Evolutionary conservation across 768 basidiomycete species (phyloP).

Genomic region (Suillus tomentosus): DNA sequence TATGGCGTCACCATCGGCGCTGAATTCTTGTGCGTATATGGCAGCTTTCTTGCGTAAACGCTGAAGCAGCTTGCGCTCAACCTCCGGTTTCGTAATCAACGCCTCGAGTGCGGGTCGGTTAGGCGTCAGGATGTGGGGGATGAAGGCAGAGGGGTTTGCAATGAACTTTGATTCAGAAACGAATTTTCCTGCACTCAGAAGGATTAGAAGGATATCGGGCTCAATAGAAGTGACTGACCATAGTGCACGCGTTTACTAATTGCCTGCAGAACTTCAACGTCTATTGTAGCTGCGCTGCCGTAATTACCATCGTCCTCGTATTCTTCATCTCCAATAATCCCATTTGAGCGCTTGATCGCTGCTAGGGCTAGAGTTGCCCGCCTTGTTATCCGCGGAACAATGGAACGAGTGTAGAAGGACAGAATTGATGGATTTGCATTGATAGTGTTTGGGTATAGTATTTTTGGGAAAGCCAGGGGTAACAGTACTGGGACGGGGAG

Average conservation of each 20-base stretch:
- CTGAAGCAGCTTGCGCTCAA: conserved; percentile 81
- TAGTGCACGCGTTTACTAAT: conserved; percentile 98
- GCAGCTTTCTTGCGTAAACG: conserved; percentile 84
- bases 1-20: conserved; percentile 59
- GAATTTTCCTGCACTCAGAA: conserved; percentile 77
- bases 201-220: conserved; percentile 10
- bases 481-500: conserved; percentile 85
- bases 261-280: conserved; percentile 96
- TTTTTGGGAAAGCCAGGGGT: conserved; percentile 68
- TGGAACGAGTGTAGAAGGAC: conserved; percentile 83
- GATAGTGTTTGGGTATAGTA: conserved; percentile 77
- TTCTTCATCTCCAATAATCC: conserved; percentile 67
- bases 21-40: conserved; percentile 82
- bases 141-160: conserved; percentile 81
- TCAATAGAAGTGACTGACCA: conserved; percentile 51
- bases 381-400: conserved; percentile 87
- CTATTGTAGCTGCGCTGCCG: conserved; percentile 91
- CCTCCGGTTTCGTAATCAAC: conserved; percentile 96
- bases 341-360: conserved; percentile 62
- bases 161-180: conserved; percentile 97
- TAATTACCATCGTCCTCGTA: conserved; percentile 97
- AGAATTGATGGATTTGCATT: conserved; percentile 89
- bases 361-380: conserved; percentile 69
- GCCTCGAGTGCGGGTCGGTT: conserved; percentile 78
- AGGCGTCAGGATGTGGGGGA: conserved; percentile 85